Evolutionary conservation across 257 asterid genomes (phyloP), one percentile per base, ranked within the genome.

Genomic region (Ballota nigra): DNA sequence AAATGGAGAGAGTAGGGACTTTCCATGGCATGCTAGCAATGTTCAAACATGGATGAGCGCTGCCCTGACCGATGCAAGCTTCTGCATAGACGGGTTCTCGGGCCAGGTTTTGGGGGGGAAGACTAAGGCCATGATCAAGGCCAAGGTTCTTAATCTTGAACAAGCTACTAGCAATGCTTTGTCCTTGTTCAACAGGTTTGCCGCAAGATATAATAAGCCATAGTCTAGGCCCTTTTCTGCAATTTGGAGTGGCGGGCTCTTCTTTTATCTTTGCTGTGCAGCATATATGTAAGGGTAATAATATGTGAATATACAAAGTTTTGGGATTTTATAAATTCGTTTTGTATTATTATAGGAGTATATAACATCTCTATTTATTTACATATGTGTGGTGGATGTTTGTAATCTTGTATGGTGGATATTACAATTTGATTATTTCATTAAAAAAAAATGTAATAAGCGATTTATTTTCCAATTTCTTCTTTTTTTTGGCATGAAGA

Each of bases 11-110:
- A 87, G 64, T 23, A 64, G 45, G 0, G 75, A 83, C 7, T 85
- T 87, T 58, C 71, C 67, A 6, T 89, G 96, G 96, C 90, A 85
- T 56, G 83, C 83, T 2, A 88, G 83, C 78, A 88, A 86, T 60
- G 83, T 88, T 0, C 31, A 76, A 11, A 79, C 87, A 2, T 88
- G 96, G 96, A 62, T 86, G 75, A 88, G 90, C 56, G 76, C 90
- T 1, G 92, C 89, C 0, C 68, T 79, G 2, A 84, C 89, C 0
- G 90, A 88, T 60, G 85, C 89, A 5, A 78, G 76, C 56, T 69
- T 61, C 56, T 88, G 96, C 18, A 23, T 88, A 22, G 87, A 81
- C 20, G 90, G 92, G 40, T 77, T 88, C 16, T 82, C 86, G 6
- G 86, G 90, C 31, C 61, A 72, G 59, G 81, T 81, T 9, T 60